Evolutionary conservation across 1,284 basidiomycete species (phyloP).

Genomic region (Cutaneotrichosporon curvatum): DNA sequence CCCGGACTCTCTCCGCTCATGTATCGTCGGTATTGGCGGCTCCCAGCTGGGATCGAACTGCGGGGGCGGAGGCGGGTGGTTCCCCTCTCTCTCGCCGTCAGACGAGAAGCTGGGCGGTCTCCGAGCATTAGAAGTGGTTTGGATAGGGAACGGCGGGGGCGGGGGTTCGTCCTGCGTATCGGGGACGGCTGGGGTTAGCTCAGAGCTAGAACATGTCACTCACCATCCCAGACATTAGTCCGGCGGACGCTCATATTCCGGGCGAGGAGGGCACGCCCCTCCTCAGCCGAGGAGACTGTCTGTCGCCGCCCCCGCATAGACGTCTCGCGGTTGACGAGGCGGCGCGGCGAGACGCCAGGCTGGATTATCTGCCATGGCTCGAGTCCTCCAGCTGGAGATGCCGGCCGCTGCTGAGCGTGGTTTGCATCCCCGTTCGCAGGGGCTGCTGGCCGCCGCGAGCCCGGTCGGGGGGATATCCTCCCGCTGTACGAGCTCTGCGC

Average conservation of each 20-base stretch:
- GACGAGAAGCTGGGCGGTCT: constrained; percentile 27
- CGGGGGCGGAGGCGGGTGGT: too few relatives aligned
- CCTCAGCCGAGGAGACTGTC: constrained; percentile 32
- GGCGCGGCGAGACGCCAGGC: not conserved
- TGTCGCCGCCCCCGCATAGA: constrained; percentile 17
- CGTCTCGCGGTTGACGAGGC: constrained; percentile 3
- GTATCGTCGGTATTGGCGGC: too few relatives aligned
- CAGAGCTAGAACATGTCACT: constrained; percentile 13
- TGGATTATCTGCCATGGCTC: too few relatives aligned
- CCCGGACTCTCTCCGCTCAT: not conserved
- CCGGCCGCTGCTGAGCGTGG: not conserved
- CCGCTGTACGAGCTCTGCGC: not conserved
- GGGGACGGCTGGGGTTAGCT: constrained; percentile 37
- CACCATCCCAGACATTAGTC: constrained; percentile 43
- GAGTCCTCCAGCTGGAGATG: not conserved
- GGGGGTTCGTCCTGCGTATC: constrained; percentile 35
- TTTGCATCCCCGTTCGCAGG: too few relatives aligned
- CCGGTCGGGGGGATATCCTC: too few relatives aligned
- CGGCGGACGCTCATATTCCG: constrained; percentile 41
- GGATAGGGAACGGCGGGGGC: constrained; percentile 40
- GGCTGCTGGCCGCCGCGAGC: too few relatives aligned
- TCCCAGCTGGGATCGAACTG: too few relatives aligned
- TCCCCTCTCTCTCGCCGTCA: not conserved
- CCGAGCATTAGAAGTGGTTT: constrained; percentile 24
- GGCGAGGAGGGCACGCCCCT: constrained; percentile 34